phyloP scores from a whole-genome alignment of 164 flowering plant genomes.

The Akebia trifoliata region DNA sequence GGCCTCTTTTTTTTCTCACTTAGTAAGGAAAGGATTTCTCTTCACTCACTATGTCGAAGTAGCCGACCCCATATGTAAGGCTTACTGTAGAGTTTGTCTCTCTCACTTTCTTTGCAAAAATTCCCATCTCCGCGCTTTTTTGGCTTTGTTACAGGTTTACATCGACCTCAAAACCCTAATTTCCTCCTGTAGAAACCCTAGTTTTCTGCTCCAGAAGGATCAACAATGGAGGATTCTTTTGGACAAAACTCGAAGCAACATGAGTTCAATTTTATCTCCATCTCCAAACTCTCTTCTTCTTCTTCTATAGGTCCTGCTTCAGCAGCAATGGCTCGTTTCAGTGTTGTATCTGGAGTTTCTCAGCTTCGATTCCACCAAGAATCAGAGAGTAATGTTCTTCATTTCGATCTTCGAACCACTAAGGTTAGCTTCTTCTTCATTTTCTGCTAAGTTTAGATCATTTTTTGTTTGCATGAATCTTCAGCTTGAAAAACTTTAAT shows the following conservation, averaged over 20 bases:
- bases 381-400: conserved; percentile 20
- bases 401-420: conserved; percentile 39
- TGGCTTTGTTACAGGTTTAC: too few relatives aligned
- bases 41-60: too few relatives aligned
- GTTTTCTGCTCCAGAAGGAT: not conserved
- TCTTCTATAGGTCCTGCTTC: conserved; percentile 13
- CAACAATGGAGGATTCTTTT: conserved; percentile 34
- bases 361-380: conserved; percentile 44
- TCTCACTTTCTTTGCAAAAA: too few relatives aligned
- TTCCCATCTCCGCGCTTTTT: too few relatives aligned
- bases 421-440: conserved; percentile 30
- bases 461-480: not conserved
- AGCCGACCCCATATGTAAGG: too few relatives aligned
- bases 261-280: conserved; percentile 47
- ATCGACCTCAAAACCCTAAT: conserved; percentile 9
- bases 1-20: too few relatives aligned
- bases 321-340: conserved; percentile 43
- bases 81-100: too few relatives aligned
- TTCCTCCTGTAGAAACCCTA: not conserved
- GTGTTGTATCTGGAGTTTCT: conserved; percentile 26
- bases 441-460: not conserved
- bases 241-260: conserved; percentile 27
- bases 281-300: conserved; percentile 37
- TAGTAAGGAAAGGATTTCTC: too few relatives aligned
- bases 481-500: not conserved